A percentile compares a stretch with the other conserved stretches of the same genome.
These are phyloP conservation scores for Alternaria solani DNA, from an alignment of 2,329 filamentous ascomycete species.

Conservation along the genomic window DNA sequence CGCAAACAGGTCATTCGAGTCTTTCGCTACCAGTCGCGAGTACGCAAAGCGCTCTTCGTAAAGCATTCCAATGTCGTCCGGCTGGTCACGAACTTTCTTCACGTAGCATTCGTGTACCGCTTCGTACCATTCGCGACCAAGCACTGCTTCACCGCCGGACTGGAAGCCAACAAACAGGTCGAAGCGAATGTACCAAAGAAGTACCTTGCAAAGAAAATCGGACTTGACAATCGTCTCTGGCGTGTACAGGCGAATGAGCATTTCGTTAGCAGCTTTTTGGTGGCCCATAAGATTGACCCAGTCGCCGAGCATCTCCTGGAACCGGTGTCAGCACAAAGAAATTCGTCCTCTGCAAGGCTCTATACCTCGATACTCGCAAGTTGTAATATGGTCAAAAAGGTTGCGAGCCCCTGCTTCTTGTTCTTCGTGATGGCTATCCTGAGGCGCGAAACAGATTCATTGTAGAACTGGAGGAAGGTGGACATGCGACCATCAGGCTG, in stretches of 20 bases:
- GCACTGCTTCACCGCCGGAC: conserved; percentile 76
- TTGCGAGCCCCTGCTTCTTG: conserved; percentile 75
- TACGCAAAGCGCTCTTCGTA: conserved; percentile 72
- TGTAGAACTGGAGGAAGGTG: conserved; percentile 88
- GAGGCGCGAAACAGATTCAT: conserved; percentile 81
- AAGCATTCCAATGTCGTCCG: conserved; percentile 69
- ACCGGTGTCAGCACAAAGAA: conserved; percentile 16
- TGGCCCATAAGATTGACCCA: conserved; percentile 95
- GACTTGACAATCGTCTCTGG: conserved; percentile 77
- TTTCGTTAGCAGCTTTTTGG: conserved; percentile 85
- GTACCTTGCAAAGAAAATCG: conserved; percentile 73
- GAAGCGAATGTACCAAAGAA: conserved; percentile 90
- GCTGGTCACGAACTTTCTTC: conserved; percentile 65
- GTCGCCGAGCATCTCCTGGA: conserved; percentile 89
- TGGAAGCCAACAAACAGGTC: conserved; percentile 86
- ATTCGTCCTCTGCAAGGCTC: conserved; percentile 19
- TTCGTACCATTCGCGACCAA: conserved; percentile 81
- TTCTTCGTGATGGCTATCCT: conserved; percentile 74
- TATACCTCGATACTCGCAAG: conserved; percentile 90
- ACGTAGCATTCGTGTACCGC: conserved; percentile 69
- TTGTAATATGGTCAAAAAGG: conserved; percentile 86
- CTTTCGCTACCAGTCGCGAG: conserved; percentile 76
- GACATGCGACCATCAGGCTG: conserved; percentile 76
- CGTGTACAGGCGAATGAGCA: conserved; percentile 79
- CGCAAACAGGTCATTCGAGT: conserved; percentile 81